Conservation (phyloP, 2,329 filamentous ascomycete genomes). For the Didymella pomorum region DNA sequence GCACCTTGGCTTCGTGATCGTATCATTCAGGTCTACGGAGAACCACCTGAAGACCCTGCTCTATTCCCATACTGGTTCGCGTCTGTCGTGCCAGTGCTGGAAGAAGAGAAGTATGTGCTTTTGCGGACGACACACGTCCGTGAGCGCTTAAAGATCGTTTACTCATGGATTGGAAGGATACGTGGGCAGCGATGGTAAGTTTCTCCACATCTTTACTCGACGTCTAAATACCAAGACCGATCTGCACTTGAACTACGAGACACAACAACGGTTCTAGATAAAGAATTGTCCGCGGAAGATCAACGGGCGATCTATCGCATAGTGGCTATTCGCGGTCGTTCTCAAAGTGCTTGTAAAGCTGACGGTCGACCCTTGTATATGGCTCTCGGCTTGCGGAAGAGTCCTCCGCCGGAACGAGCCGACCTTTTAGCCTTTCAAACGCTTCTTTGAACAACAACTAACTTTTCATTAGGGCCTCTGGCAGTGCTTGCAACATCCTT, state of each 20-base stretch:
- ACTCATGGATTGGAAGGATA: conserved; percentile 77
- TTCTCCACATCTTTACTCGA: background rate
- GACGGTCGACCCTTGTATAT: conserved; percentile 5
- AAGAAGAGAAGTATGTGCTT: conserved; percentile 80
- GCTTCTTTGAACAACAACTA: background rate
- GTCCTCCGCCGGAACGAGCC: background rate
- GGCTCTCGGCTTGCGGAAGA: background rate
- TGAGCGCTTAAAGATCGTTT: conserved; percentile 82
- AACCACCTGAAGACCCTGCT: conserved; percentile 77
- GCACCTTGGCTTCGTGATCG: conserved; percentile 78
- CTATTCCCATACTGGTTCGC: conserved; percentile 92
- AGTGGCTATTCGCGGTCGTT: background rate
- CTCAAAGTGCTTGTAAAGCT: conserved; percentile 1
- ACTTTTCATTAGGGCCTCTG: conserved; percentile 35
- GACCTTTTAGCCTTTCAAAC: background rate
- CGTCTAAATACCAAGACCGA: conserved; percentile 6
- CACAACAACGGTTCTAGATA: background rate
- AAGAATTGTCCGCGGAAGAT: background rate
- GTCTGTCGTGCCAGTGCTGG: conserved; percentile 77
- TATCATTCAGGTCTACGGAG: conserved; percentile 77
- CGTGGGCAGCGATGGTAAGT: conserved; percentile 75
- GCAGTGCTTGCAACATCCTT: conserved; percentile 46
- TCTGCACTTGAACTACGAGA: conserved; percentile 8
- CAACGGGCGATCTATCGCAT: background rate
- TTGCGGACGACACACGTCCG: conserved; percentile 78